A percentile compares a stretch with the other conserved stretches of the same genome.
Conservation (phyloP, 306 rosid genomes). For the Fagus sylvatica region DNA sequence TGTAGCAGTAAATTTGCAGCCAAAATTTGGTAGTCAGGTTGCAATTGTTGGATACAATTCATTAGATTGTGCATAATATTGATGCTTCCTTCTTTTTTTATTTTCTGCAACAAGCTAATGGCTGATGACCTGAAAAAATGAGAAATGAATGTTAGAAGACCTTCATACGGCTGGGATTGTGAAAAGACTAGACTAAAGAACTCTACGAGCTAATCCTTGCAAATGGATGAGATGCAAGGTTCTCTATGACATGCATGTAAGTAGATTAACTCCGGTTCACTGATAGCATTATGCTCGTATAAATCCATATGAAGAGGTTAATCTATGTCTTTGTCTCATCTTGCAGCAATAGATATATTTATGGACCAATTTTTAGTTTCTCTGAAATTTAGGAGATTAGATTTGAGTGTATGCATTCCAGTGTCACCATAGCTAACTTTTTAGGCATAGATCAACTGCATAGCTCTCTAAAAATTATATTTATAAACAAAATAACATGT, state of each 20-base stretch:
- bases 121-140: constrained; percentile 54
- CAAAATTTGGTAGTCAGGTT: constrained; percentile 61
- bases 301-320: neutral
- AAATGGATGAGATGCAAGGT: neutral
- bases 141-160: constrained; percentile 10
- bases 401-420: neutral
- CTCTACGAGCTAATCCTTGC: neutral
- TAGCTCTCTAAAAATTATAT: constrained; percentile 9
- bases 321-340: neutral
- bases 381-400: neutral
- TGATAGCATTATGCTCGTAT: neutral
- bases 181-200: constrained; percentile 9
- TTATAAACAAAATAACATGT: constrained; percentile 5
- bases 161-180: constrained; percentile 23
- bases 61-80: constrained; percentile 54
- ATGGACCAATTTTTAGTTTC: neutral
- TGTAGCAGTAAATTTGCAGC: constrained; percentile 74
- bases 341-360: neutral
- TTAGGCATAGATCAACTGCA: constrained; percentile 1
- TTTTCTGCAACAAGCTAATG: constrained; percentile 57
- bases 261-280: neutral
- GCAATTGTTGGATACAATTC: constrained; percentile 56
- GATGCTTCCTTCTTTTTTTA: constrained; percentile 50
- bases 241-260: neutral
- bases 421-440: neutral